Base-by-base conservation (phyloP, 495 filamentous ascomycete genomes). In the Margaritispora aquatica region DNA sequence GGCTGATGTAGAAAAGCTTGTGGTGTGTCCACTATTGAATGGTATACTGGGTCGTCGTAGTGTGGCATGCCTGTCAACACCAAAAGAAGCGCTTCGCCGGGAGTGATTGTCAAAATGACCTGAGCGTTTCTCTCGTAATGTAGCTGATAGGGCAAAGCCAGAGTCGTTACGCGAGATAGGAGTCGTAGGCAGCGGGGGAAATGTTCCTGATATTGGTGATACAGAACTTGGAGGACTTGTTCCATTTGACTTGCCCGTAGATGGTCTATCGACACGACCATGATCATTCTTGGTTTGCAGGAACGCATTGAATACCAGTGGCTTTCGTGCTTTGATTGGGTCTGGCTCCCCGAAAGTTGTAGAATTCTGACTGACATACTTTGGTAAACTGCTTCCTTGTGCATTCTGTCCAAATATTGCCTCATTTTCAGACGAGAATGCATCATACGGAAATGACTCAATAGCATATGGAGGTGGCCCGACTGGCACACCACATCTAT, bases 401-500 rank as follows among this genome's bases (percentile, higher is more conserved):
- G 94, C 77, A 60, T 77, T 86, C 21, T 85, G 79, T 44, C 80
- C 83, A 74, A 92, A 96, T 26, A 96, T 77, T 0, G 86, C 80
- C 47, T 85, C 76, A 60, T 89, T 94, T 73, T 98, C 94, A 0
- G 91, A 88, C 55, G 90, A 85, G 70, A 92, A 95, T 0, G 87
- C 80, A 70, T 97, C 90, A 67, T 86, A 88, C 1, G 94, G 94
- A 68, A 88, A 97, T 0, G 92, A 84, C 70, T 97, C 94, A 49
- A 95, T 81, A 1, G 91, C 94, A 73, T 96, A 97, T 26, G 88
- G 84, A 36, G 94, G 94, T n/a, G 94, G 91, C 3, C 93, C 94
- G 26, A 84, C 79, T 1, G 87, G 81, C 13, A 98, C 90, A 26
- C 94, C 92, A 65, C 83, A 97, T 55, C 88, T 85, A 63, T 87